Conservation (phyloP, 345 rosid species). For the Salix arbutifolia region DNA sequence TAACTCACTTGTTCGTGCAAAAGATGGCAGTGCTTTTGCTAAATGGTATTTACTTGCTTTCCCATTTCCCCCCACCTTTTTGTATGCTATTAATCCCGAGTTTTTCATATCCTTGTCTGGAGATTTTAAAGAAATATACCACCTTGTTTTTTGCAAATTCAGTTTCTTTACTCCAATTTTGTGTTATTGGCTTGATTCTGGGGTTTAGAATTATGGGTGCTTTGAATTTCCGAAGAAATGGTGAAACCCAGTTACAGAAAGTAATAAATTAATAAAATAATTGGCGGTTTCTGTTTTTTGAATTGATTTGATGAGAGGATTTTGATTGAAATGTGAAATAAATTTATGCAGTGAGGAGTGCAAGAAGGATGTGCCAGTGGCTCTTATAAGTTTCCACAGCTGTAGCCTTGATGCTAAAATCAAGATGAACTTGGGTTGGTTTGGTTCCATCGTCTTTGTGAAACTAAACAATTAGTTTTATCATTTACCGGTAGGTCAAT, state of each 20-base stretch:
- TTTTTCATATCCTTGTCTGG: neutral
- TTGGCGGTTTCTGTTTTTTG: neutral
- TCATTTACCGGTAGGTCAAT: neutral
- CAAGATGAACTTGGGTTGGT: slow-evolving; percentile 64
- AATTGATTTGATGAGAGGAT: neutral
- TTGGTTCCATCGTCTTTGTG: too few species aligned
- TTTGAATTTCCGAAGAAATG: neutral
- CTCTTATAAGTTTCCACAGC: slow-evolving; percentile 66
- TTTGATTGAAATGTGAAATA: neutral
- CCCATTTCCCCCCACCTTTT: neutral
- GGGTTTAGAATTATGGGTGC: neutral
- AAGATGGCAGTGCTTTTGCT: slow-evolving; percentile 82
- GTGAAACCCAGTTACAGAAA: too few species aligned
- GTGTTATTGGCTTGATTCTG: neutral
- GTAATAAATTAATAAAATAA: neutral
- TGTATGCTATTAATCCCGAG: neutral
- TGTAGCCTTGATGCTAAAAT: slow-evolving; percentile 89
- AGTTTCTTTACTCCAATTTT: neutral
- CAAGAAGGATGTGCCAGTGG: slow-evolving; percentile 69
- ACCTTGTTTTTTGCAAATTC: neutral
- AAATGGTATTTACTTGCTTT: slow-evolving; percentile 44
- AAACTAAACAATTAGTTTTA: neutral
- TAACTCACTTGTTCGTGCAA: slow-evolving; percentile 59
- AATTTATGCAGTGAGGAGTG: slow-evolving; percentile 59
- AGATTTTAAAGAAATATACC: neutral